Percentiles rank a stretch among this genome's conserved stretches.
phyloP scores from a whole-genome alignment of 768 basidiomycete species.

The Trametes elegans region DNA sequence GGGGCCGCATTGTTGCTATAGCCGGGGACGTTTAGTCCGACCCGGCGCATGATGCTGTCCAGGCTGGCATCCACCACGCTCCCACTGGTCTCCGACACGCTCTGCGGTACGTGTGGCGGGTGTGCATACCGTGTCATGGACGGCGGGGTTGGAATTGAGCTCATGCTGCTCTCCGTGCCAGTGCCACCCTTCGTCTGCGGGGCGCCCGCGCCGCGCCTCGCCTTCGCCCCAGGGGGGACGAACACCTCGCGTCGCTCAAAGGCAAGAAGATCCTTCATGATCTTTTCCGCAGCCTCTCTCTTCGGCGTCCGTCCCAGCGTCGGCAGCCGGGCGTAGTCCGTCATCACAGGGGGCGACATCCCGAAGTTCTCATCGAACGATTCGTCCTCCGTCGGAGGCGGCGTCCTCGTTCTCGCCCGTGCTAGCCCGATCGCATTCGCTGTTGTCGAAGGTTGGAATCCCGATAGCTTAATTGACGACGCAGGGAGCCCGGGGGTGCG shows the following conservation, averaged over 20 bases:
- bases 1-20: not conserved
- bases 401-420: constrained; percentile 14
- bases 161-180: constrained; percentile 56
- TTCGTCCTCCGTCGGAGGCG: constrained; percentile 32
- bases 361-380: constrained; percentile 39
- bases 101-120: constrained; percentile 31
- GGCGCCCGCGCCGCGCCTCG: not conserved
- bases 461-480: constrained; percentile 7
- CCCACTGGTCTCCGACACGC: constrained; percentile 33
- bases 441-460: constrained; percentile 9
- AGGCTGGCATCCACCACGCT: constrained; percentile 57
- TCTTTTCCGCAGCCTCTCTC: constrained; percentile 68
- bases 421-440: constrained; percentile 1
- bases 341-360: constrained; percentile 54
- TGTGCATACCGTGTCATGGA: constrained; percentile 67
- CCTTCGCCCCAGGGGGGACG: not conserved
- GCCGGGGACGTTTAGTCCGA: constrained; percentile 44
- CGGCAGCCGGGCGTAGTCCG: constrained; percentile 47
- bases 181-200: constrained; percentile 12
- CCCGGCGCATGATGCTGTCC: constrained; percentile 67
- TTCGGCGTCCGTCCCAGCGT: constrained; percentile 62
- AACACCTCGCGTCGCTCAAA: constrained; percentile 21
- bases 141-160: constrained; percentile 67
- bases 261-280: constrained; percentile 58
- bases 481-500: constrained; percentile 20